These are phyloP conservation scores for Suillus placidus DNA, from an alignment of 768 basidiomycete genomes.

Conservation along the genomic window DNA sequence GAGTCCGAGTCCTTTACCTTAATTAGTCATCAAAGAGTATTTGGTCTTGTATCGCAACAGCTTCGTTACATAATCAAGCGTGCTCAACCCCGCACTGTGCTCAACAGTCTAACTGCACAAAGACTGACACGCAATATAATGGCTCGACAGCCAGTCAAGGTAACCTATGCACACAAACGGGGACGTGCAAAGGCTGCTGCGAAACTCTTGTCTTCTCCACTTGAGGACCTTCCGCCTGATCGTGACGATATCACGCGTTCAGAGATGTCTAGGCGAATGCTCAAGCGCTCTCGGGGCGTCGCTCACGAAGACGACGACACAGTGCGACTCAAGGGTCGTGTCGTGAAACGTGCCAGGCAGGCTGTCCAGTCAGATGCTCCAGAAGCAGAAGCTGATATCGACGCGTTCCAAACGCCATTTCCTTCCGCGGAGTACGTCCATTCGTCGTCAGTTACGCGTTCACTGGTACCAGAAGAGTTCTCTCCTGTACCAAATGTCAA, in stretches of 20 bases:
- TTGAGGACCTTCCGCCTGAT: slow-evolving; percentile 30
- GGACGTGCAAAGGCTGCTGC: slow-evolving; percentile 20
- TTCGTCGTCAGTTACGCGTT: slow-evolving; percentile 27
- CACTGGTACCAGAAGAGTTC: slow-evolving; percentile 35
- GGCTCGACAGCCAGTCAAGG: slow-evolving; percentile 18
- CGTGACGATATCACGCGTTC: slow-evolving; percentile 37
- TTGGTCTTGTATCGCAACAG: slow-evolving; percentile 18
- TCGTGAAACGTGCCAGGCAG: slow-evolving; percentile 38
- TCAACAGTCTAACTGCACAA: background rate
- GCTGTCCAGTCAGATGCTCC: slow-evolving; percentile 15
- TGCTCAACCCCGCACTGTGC: background rate
- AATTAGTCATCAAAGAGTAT: background rate
- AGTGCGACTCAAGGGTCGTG: slow-evolving; percentile 21
- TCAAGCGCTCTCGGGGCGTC: slow-evolving; percentile 47
- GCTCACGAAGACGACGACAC: slow-evolving; percentile 24
- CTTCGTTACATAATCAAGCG: slow-evolving; percentile 23
- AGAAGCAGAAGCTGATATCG: slow-evolving; percentile 16
- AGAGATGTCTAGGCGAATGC: slow-evolving; percentile 49
- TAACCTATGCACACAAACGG: slow-evolving; percentile 38
- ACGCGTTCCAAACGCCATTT: slow-evolving; percentile 33
- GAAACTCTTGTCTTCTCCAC: slow-evolving; percentile 28
- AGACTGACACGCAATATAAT: slow-evolving; percentile 6
- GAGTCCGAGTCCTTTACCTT: too few species aligned
- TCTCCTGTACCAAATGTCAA: slow-evolving; percentile 46
- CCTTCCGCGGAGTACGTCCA: slow-evolving; percentile 24